phyloP scores from a whole-genome alignment of 23 red algal genomes.

The Cyanidium caldarium region DNA sequence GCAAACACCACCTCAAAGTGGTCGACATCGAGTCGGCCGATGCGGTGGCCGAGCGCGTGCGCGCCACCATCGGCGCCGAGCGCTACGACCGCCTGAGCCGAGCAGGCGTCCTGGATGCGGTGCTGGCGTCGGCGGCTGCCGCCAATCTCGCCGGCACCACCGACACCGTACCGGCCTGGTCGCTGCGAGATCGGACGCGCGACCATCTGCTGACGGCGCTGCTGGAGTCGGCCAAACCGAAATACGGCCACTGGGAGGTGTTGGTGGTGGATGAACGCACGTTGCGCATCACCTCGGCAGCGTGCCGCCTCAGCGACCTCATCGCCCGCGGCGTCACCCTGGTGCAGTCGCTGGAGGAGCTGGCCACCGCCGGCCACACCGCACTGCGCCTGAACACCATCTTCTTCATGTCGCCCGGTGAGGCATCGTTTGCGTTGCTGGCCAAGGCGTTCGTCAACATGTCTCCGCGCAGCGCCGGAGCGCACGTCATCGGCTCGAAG shows the following conservation, averaged over 20 bases:
- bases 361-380: not conserved
- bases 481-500: too few relatives aligned
- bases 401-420: not conserved
- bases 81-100: not conserved
- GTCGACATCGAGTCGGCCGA: not conserved
- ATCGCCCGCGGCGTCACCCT: not conserved
- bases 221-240: not conserved
- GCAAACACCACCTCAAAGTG: not conserved
- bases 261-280: conserved; percentile 7
- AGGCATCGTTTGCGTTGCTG: not conserved
- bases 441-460: not conserved
- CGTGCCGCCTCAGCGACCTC: conserved; percentile 2
- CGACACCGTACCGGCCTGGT: not conserved
- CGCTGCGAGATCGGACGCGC: not conserved
- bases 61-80: not conserved
- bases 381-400: not conserved
- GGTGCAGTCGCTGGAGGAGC: conserved; percentile 4
- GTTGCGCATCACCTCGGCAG: not conserved
- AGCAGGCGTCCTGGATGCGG: not conserved
- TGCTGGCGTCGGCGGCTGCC: not conserved
- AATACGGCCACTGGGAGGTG: conserved; percentile 1
- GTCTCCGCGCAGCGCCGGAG: not conserved
- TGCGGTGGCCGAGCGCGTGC: not conserved
- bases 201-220: not conserved
- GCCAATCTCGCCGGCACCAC: too few relatives aligned